Percentiles rank a stretch among this genome's conserved stretches.
Conservation (phyloP, 164 flowering plant species). For the Macadamia integrifolia region DNA sequence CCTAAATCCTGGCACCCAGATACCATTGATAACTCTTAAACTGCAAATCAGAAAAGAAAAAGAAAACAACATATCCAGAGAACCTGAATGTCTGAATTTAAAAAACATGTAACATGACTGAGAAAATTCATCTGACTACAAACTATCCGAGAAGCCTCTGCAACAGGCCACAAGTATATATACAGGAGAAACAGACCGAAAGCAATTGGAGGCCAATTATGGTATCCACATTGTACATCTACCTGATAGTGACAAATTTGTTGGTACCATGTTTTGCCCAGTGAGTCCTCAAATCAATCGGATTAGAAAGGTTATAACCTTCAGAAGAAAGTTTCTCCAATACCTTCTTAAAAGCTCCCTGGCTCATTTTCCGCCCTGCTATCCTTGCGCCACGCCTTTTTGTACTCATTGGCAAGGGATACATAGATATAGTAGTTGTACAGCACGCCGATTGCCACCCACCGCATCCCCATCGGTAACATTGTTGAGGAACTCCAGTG, state of each 20-base stretch:
- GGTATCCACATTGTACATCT: slow-evolving; percentile 29
- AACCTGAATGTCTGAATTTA: slow-evolving; percentile 25
- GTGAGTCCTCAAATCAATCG: slow-evolving; percentile 76
- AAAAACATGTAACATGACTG: slow-evolving; percentile 27
- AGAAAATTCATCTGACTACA: slow-evolving; percentile 26
- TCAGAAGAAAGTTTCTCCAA: slow-evolving; percentile 79
- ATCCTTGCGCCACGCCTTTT: slow-evolving; percentile 88
- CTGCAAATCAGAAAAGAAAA: slow-evolving; percentile 15
- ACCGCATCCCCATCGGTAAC: slow-evolving; percentile 94
- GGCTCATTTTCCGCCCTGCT: slow-evolving; percentile 94
- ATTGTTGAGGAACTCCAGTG: slow-evolving; percentile 76
- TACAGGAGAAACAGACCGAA: slow-evolving; percentile 41
- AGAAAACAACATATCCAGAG: slow-evolving; percentile 23
- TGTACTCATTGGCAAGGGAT: slow-evolving; percentile 86
- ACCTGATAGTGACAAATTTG: slow-evolving; percentile 90
- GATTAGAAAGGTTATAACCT: slow-evolving; percentile 61
- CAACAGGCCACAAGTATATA: slow-evolving; percentile 40
- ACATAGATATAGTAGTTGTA: slow-evolving; percentile 69
- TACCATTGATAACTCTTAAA: slow-evolving; percentile 14
- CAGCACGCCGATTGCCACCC: slow-evolving; percentile 98
- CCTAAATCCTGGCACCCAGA: slow-evolving; percentile 18
- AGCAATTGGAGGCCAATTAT: slow-evolving; percentile 25
- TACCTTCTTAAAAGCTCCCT: slow-evolving; percentile 91
- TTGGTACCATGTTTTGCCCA: slow-evolving; percentile 97
- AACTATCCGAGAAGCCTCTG: slow-evolving; percentile 25